These are phyloP conservation scores for Geotrichum fermentans DNA, from an alignment of 1,139 yeast species.

Conservation along the genomic window DNA sequence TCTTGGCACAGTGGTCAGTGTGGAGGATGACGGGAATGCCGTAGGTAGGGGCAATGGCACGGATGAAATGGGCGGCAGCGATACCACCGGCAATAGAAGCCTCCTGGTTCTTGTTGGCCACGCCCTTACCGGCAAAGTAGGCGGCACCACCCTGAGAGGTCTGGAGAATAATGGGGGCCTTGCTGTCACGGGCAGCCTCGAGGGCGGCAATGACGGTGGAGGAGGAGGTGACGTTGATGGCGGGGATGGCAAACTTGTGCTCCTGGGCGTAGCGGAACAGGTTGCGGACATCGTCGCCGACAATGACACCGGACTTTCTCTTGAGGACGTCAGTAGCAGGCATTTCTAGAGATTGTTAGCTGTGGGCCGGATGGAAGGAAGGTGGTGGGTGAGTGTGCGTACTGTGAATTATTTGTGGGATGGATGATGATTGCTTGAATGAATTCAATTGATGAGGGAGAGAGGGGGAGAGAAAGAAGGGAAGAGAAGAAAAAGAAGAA, in stretches of 20 bases:
- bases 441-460: not conserved
- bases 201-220: constrained; percentile 95
- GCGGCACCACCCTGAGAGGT: constrained; percentile 99
- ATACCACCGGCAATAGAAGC: constrained; percentile 94
- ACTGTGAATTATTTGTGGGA: not conserved
- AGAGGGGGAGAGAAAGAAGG: not conserved
- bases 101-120: constrained; percentile 83
- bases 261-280: constrained; percentile 92
- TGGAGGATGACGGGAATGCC: constrained; percentile 96
- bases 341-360: constrained; percentile 18
- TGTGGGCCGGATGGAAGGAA: not conserved
- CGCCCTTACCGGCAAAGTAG: constrained; percentile 99
- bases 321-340: constrained; percentile 58
- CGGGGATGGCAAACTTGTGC: constrained; percentile 95
- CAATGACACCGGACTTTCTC: constrained; percentile 95
- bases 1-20: constrained; percentile 99
- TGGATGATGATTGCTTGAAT: constrained; percentile 7
- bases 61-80: constrained; percentile 98
- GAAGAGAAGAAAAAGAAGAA: not conserved
- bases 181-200: constrained; percentile 96
- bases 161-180: constrained; percentile 94
- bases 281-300: constrained; percentile 90
- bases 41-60: constrained; percentile 93
- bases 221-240: constrained; percentile 95
- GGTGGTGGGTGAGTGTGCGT: not conserved